Evolutionary conservation across 805 yeast species (phyloP).

Genomic region (Priceomyces castillae): DNA sequence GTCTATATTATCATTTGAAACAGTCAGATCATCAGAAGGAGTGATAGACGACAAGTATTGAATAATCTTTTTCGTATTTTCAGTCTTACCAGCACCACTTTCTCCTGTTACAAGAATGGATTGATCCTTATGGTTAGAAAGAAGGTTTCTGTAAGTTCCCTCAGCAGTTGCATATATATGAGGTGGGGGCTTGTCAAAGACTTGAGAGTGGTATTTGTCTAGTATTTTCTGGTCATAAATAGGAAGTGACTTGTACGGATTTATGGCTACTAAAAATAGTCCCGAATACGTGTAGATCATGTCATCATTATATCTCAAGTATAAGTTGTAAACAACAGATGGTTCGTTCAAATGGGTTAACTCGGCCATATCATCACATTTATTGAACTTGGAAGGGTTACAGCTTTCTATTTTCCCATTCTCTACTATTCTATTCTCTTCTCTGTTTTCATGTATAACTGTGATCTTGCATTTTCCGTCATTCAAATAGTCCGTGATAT

Average conservation of each 20-base stretch:
- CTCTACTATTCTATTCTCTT: conserved; percentile 41
- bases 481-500: conserved; percentile 44
- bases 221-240: conserved; percentile 65
- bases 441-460: conserved; percentile 40
- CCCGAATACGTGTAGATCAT: conserved; percentile 93
- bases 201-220: conserved; percentile 47
- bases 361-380: conserved; percentile 93
- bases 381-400: conserved; percentile 88
- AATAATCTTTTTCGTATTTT: conserved; percentile 90
- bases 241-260: conserved; percentile 77
- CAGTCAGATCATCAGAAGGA: conserved; percentile 16
- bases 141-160: conserved; percentile 73
- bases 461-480: conserved; percentile 37
- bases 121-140: conserved; percentile 71
- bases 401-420: conserved; percentile 54
- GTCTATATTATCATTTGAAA: conserved; percentile 49
- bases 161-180: conserved; percentile 89
- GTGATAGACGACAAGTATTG: conserved; percentile 86
- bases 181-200: conserved; percentile 52
- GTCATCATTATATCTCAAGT: conserved; percentile 72
- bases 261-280: conserved; percentile 88
- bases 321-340: conserved; percentile 83
- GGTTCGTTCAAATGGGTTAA: conserved; percentile 93
- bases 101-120: conserved; percentile 97
- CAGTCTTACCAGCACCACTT: conserved; percentile 98